Conservation (phyloP, 345 rosid genomes). For the Eutrema japonicum region DNA sequence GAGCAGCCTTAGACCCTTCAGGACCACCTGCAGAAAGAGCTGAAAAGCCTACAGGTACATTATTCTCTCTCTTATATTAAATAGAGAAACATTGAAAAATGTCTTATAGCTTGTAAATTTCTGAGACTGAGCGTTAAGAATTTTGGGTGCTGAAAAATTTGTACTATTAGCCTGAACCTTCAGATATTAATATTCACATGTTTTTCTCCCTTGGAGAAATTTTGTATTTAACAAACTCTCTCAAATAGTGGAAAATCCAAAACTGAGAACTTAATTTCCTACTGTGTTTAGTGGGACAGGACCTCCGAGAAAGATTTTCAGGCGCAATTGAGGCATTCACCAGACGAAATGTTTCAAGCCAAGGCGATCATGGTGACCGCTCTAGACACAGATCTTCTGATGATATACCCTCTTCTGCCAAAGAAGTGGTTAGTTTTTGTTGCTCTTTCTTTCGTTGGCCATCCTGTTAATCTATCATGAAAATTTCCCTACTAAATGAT, state of each 20-base stretch:
- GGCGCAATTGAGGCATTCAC: conserved; percentile 87
- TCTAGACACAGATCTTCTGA: conserved; percentile 56
- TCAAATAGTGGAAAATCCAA: conserved; percentile 1
- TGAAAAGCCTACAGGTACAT: conserved; percentile 75
- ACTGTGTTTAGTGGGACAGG: conserved; percentile 66
- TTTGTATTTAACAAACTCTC: background rate
- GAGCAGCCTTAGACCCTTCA: conserved; percentile 60
- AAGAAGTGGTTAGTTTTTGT: conserved; percentile 55
- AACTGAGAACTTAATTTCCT: conserved; percentile 14
- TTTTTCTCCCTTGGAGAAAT: conserved; percentile 10
- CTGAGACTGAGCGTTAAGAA: background rate
- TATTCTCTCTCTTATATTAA: conserved; percentile 31
- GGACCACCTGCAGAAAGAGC: conserved; percentile 74
- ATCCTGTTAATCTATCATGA: conserved; percentile 12
- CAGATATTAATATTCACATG: conserved; percentile 7
- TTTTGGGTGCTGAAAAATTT: background rate
- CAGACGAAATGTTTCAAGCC: conserved; percentile 62
- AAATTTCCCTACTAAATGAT: background rate
- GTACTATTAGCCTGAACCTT: background rate
- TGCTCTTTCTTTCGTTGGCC: conserved; percentile 11
- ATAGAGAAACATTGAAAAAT: background rate
- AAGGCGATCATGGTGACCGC: conserved; percentile 51
- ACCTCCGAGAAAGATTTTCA: conserved; percentile 73
- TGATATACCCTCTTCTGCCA: conserved; percentile 54
- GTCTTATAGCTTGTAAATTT: conserved; percentile 14